Evolutionary conservation across 1,139 yeast species (phyloP).

Genomic region (Entelexis paramagnoliae): DNA sequence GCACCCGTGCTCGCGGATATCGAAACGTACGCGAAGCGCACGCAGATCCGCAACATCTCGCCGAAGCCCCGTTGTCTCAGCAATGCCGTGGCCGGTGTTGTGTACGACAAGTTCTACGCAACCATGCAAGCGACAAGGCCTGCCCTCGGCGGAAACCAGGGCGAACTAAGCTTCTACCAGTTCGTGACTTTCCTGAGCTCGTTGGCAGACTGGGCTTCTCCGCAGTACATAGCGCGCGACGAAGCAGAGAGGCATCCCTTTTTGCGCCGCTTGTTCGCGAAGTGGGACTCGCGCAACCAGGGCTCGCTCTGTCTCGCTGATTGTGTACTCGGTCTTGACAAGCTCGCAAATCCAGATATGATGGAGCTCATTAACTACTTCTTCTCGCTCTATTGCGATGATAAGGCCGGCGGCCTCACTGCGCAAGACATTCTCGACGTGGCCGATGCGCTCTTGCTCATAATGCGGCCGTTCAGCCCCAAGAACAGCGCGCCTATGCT

Average conservation of each 20-base stretch:
- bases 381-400: slow-evolving; percentile 47
- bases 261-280: slow-evolving; percentile 51
- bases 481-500: slow-evolving; percentile 22
- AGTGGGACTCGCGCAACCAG: slow-evolving; percentile 52
- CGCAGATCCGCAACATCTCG: slow-evolving; percentile 67
- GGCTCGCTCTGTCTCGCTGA: slow-evolving; percentile 58
- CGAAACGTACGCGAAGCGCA: slow-evolving; percentile 80
- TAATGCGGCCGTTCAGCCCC: slow-evolving; percentile 56
- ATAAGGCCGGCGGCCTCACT: slow-evolving; percentile 39
- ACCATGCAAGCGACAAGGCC: slow-evolving; percentile 64
- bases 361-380: slow-evolving; percentile 72
- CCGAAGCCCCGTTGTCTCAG: slow-evolving; percentile 59
- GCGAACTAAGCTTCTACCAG: slow-evolving; percentile 61
- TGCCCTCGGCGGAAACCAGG: slow-evolving; percentile 48
- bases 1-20: slow-evolving; percentile 74
- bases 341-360: slow-evolving; percentile 58
- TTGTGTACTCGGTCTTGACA: slow-evolving; percentile 62
- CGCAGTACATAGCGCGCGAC: slow-evolving; percentile 25
- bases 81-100: slow-evolving; percentile 49
- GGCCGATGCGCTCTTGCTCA: slow-evolving; percentile 73
- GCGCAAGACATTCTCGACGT: slow-evolving; percentile 72
- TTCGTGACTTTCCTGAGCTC: slow-evolving; percentile 69
- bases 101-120: slow-evolving; percentile 77
- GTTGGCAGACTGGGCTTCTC: slow-evolving; percentile 62
- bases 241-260: slow-evolving; percentile 38